Conservation (phyloP, 495 filamentous ascomycete genomes). For the Lasiosphaeriaceae sp. region DNA sequence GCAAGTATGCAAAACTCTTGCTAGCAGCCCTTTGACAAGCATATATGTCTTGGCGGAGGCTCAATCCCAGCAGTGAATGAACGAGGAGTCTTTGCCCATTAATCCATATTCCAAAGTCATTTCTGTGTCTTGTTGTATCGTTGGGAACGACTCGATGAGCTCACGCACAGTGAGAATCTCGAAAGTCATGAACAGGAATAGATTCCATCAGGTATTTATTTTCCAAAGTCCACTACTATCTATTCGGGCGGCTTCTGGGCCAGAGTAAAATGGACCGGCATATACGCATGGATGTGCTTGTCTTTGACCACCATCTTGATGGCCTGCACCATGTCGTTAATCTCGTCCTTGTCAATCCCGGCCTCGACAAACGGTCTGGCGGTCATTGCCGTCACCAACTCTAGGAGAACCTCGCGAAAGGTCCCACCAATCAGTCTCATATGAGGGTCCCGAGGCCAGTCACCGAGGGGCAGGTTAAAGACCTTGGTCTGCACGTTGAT, state of each 20-base stretch:
- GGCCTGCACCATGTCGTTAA: constrained; percentile 27
- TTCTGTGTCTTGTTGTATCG: no score
- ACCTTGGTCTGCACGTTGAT: constrained; percentile 46
- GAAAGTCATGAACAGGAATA: no score
- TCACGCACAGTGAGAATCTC: no score
- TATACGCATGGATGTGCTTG: constrained; percentile 34
- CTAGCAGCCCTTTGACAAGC: no score
- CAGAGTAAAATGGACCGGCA: constrained; percentile 41
- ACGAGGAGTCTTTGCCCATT: no score
- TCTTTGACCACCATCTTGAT: constrained; percentile 29
- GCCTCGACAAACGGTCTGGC: constrained; percentile 51
- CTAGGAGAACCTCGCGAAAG: constrained; percentile 46
- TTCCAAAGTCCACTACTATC: no score
- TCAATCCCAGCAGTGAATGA: no score
- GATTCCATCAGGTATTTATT: no score
- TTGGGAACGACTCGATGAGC: no score
- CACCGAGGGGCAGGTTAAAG: constrained; percentile 58
- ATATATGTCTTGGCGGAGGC: no score
- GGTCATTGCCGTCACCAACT: constrained; percentile 52
- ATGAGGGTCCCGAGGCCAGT: constrained; percentile 55
- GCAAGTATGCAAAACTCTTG: no score
- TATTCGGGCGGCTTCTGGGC: constrained; percentile 36
- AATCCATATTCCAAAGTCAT: no score
- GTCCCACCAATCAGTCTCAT: constrained; percentile 55
- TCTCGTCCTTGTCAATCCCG: constrained; percentile 37